Conservation (phyloP, 208 protist species). For the Wallacemonas rigidus region DNA sequence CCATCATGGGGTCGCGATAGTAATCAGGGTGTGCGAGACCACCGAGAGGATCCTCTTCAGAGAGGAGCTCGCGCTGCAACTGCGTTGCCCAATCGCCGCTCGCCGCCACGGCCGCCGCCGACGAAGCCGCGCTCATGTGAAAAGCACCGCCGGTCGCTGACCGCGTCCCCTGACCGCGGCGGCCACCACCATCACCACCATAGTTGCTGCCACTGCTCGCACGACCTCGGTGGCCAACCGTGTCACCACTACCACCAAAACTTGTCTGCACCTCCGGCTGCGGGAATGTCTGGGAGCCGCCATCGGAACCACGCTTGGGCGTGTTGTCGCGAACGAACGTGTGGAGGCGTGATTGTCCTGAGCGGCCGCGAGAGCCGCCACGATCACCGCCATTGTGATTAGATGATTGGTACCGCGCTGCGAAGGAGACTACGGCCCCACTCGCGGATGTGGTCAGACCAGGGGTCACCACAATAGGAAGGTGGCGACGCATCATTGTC, state of each 20-base stretch:
- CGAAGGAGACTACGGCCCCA: background rate
- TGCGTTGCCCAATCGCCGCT: constrained; percentile 57
- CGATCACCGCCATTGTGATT: constrained; percentile 3
- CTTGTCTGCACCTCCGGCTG: background rate
- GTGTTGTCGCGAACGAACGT: constrained; percentile 48
- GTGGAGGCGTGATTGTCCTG: constrained; percentile 31
- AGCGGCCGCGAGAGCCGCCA: background rate
- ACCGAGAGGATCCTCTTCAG: constrained; percentile 70
- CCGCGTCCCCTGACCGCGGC: background rate
- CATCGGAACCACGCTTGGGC: constrained; percentile 7
- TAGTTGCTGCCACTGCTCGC: background rate
- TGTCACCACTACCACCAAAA: background rate
- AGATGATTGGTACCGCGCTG: constrained; percentile 16
- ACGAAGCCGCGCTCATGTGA: background rate
- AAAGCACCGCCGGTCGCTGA: background rate
- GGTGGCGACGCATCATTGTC: constrained; percentile 46
- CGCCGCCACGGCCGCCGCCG: constrained; percentile 4
- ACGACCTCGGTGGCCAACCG: background rate
- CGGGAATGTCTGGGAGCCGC: background rate
- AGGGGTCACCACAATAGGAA: constrained; percentile 4
- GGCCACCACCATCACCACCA: constrained; percentile 1
- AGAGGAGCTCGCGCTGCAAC: constrained; percentile 79
- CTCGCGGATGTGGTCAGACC: background rate
- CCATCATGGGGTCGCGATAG: constrained; percentile 77
- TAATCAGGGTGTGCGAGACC: constrained; percentile 85